Conservation (phyloP, 75 land plant genomes). For the Pinus taeda region DNA sequence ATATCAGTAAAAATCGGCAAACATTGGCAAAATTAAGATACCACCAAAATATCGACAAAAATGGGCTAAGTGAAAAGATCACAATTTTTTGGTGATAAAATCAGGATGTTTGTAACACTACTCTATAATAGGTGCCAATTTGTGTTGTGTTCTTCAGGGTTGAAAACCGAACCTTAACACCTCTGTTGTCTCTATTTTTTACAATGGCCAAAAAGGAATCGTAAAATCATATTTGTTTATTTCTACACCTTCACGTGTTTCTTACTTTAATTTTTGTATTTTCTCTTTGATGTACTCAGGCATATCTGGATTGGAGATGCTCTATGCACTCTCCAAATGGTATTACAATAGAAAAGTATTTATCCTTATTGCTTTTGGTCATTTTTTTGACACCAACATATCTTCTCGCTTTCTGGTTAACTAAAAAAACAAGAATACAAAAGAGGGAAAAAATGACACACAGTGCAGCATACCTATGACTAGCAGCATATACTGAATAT, state of each 20-base stretch:
- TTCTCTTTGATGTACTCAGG: background rate
- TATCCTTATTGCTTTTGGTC: background rate
- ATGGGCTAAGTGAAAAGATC: too few species aligned
- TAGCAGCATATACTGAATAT: slow-evolving; percentile 80
- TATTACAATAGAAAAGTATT: background rate
- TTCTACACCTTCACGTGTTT: background rate
- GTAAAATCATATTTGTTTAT: background rate
- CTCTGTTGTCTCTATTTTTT: background rate
- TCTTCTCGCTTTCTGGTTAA: background rate
- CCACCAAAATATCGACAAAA: too few species aligned
- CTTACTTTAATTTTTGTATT: background rate
- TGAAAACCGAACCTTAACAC: too few species aligned
- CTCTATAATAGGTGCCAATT: too few species aligned
- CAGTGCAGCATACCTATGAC: slow-evolving; percentile 48
- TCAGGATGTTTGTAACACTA: too few species aligned
- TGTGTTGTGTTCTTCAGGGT: too few species aligned
- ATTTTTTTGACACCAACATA: background rate
- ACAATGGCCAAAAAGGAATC: background rate
- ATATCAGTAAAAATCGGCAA: too few species aligned
- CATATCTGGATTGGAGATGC: background rate
- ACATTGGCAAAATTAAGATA: too few species aligned
- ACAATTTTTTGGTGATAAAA: too few species aligned
- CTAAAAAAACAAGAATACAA: background rate
- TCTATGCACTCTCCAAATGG: background rate
- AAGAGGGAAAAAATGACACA: background rate